These are phyloP conservation scores for Ogataea methylovora DNA, from an alignment of 805 yeast genomes.

Conservation along the genomic window DNA sequence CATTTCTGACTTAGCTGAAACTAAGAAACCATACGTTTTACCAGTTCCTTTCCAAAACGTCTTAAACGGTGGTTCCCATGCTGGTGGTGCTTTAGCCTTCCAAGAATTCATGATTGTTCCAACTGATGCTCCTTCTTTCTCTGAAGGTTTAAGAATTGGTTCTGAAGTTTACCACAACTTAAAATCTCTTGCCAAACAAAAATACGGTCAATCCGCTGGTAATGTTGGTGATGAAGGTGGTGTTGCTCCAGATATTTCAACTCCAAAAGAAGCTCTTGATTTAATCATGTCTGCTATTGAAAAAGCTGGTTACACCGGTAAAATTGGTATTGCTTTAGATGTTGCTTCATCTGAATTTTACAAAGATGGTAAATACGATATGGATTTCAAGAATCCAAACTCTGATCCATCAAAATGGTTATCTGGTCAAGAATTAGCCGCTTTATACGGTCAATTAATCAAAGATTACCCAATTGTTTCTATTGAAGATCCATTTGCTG, in stretches of 20 bases:
- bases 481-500: conserved; percentile 98
- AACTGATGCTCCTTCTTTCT: conserved; percentile 79
- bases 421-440: conserved; percentile 80
- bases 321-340: conserved; percentile 88
- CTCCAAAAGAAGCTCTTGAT: conserved; percentile 97
- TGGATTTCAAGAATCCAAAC: conserved; percentile 97
- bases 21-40: conserved; percentile 80
- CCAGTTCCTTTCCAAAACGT: conserved; percentile 99
- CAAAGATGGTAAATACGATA: conserved; percentile 95
- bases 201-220: conserved; percentile 97
- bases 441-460: conserved; percentile 71
- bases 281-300: conserved; percentile 85
- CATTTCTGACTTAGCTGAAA: conserved; percentile 71
- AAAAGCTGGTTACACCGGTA: conserved; percentile 92
- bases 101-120: conserved; percentile 99
- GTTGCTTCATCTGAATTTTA: conserved; percentile 97
- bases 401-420: conserved; percentile 89
- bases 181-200: conserved; percentile 87
- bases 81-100: conserved; percentile 98
- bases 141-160: conserved; percentile 96
- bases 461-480: conserved; percentile 96
- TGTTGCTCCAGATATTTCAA: conserved; percentile 95
- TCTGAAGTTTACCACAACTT: conserved; percentile 96
- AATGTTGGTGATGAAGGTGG: conserved; percentile 99
- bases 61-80: conserved; percentile 99